Evolutionary conservation across 768 basidiomycete genomes (phyloP).

Genomic region (Galerina sulciceps): DNA sequence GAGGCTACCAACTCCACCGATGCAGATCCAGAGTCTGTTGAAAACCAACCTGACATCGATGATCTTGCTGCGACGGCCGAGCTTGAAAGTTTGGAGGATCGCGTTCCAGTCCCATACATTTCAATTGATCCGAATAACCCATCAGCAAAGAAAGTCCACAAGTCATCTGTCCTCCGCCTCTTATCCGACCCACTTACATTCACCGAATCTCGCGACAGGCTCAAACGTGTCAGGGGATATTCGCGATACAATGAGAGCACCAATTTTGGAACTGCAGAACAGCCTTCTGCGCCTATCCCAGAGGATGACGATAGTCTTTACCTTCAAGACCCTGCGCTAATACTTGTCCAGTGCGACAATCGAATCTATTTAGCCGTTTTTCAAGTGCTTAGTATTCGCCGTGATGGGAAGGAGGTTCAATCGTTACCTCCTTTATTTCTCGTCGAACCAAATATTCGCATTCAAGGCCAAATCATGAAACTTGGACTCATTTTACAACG

Average conservation of each 20-base stretch:
- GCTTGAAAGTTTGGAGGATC: too few relatives aligned
- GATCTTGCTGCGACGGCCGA: not conserved
- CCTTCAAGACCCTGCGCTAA: conserved; percentile 12
- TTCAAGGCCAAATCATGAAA: too few relatives aligned
- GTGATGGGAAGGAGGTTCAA: too few relatives aligned
- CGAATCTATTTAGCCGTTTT: conserved; percentile 12
- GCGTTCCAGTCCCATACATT: not conserved
- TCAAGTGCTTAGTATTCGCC: not conserved
- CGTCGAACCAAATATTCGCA: too few relatives aligned
- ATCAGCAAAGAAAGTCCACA: not conserved
- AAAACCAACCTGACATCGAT: conserved; percentile 11
- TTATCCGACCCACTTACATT: conserved; percentile 9
- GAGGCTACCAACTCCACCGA: not conserved
- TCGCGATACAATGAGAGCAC: conserved; percentile 9
- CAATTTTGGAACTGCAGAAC: too few relatives aligned
- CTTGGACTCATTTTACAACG: too few relatives aligned
- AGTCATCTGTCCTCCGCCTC: conserved; percentile 6
- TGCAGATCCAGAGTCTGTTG: not conserved
- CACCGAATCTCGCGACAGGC: conserved; percentile 14
- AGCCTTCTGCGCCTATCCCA: too few relatives aligned
- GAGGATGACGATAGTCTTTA: not conserved
- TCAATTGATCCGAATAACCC: conserved; percentile 1
- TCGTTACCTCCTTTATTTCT: too few relatives aligned
- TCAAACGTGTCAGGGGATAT: conserved; percentile 13
- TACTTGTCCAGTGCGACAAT: conserved; percentile 8